These are phyloP conservation scores for Capsicum chinense DNA, from an alignment of 257 asterid genomes.

Conservation along the genomic window DNA sequence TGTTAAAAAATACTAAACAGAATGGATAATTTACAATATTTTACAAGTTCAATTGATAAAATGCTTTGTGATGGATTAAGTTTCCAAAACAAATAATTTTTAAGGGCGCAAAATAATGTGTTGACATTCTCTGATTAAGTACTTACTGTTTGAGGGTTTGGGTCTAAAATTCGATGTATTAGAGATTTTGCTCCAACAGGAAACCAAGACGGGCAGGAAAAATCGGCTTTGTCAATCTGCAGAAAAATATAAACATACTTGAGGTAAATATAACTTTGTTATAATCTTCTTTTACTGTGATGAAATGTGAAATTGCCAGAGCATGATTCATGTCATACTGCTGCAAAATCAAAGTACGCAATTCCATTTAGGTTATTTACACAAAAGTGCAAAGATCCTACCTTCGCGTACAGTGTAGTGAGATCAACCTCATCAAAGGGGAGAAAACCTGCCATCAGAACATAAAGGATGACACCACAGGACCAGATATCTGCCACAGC, in stretches of 20 bases:
- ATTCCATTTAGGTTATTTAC: constrained; percentile 22
- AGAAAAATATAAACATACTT: constrained; percentile 33
- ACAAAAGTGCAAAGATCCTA: constrained; percentile 36
- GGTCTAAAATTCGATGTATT: constrained; percentile 79
- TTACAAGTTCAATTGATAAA: not conserved
- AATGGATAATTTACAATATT: not conserved
- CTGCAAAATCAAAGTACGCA: constrained; percentile 7
- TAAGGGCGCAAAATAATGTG: not conserved
- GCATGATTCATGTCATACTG: not conserved
- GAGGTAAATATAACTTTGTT: constrained; percentile 16
- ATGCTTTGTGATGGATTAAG: not conserved
- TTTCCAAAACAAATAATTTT: not conserved
- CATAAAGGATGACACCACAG: constrained; percentile 96
- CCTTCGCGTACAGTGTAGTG: constrained; percentile 93
- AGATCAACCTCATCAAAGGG: constrained; percentile 99
- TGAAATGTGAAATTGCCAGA: constrained; percentile 14
- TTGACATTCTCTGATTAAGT: constrained; percentile 23
- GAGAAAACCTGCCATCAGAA: constrained; percentile 92
- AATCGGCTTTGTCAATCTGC: constrained; percentile 93
- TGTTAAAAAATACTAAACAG: not conserved
- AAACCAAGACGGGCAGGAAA: constrained; percentile 92
- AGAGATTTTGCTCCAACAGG: constrained; percentile 95
- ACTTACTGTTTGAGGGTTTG: constrained; percentile 83
- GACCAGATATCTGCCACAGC: constrained; percentile 98
- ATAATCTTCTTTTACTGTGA: constrained; percentile 16